Evolutionary conservation across 345 rosid genomes (phyloP).

Genomic region (Viola odorata): DNA sequence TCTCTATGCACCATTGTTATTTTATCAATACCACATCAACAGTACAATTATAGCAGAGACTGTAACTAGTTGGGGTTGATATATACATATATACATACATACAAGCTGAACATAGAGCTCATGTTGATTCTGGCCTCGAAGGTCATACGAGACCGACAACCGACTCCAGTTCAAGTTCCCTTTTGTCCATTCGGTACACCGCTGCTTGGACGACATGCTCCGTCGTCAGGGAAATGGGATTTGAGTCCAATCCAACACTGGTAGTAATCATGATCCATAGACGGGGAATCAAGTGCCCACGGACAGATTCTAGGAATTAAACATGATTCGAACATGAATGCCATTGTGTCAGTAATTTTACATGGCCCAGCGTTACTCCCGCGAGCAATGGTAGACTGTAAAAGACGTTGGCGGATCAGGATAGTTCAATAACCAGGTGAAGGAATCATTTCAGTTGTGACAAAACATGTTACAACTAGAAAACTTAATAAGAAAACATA

Average conservation of each 20-base stretch:
- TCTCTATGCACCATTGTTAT: too few relatives aligned
- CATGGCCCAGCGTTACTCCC: conserved; percentile 62
- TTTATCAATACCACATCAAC: too few relatives aligned
- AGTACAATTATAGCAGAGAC: too few relatives aligned
- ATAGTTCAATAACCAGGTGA: neutral
- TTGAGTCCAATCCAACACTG: conserved; percentile 91
- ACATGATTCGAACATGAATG: conserved; percentile 93
- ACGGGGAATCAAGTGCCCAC: conserved; percentile 81
- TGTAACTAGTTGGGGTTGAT: too few relatives aligned
- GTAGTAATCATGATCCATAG: conserved; percentile 65
- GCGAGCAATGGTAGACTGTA: conserved; percentile 56
- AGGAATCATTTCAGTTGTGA: neutral
- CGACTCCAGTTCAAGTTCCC: neutral
- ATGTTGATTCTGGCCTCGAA: too few relatives aligned
- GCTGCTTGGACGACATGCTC: conserved; percentile 1
- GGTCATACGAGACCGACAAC: too few relatives aligned
- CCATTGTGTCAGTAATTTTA: conserved; percentile 73
- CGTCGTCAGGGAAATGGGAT: conserved; percentile 62
- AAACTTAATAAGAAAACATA: neutral
- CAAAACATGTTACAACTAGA: neutral
- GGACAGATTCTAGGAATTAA: conserved; percentile 79
- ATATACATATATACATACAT: too few relatives aligned
- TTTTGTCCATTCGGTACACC: conserved; percentile 8
- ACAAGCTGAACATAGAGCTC: too few relatives aligned
- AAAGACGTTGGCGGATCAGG: neutral